Evolutionary conservation across 306 rosid species (phyloP), one percentile per base, ranked within the genome.

Genomic region (Amphicarpaea edgeworthii): DNA sequence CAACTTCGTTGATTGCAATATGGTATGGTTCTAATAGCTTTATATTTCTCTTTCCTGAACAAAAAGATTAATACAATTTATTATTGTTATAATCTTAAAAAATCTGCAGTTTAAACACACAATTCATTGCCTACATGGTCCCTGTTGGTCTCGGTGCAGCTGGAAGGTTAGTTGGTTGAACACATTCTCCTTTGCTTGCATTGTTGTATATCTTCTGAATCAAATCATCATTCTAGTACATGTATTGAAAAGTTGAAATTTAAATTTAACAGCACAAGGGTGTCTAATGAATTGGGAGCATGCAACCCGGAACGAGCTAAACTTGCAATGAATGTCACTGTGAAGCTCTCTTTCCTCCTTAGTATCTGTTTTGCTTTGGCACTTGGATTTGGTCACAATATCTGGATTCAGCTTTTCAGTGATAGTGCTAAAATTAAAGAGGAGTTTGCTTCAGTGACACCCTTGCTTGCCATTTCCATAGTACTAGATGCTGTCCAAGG

Each of bases 231-330:
- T 79, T 78, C 43, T 24, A 7, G 65, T 58, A 8, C 12, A 43
- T 17, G 11, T 24, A 75, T 3, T 83, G 55, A 78, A 68, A 70
- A 21, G 2, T 72, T 21, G n/a, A 16, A 55, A n/a, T 42, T 26
- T 26, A 32, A 59, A 19, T 30, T 23, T 59, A 40, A 76, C 79
- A 94, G 97, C 85, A 91, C 96, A 74, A 90, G 97, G 77, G 92
- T 91, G 47, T 90, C 98, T 19, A 91, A 88, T 78, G 97, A 94
- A 84, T 66, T 94, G 77, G 98, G 98, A 60, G 97, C 91, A 63
- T 88, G 89, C 73, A 58, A 83, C 10, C 87, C 91, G 0, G 77
- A 76, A 20, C 42, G 21, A 76, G 98, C 96, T 24, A 94, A 84
- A 79, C 80, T 73, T 12, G 96, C 98, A 46, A 91, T 88, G 97